Evolutionary conservation across 805 yeast genomes (phyloP).

Genomic region (Ogataea methanolica): DNA sequence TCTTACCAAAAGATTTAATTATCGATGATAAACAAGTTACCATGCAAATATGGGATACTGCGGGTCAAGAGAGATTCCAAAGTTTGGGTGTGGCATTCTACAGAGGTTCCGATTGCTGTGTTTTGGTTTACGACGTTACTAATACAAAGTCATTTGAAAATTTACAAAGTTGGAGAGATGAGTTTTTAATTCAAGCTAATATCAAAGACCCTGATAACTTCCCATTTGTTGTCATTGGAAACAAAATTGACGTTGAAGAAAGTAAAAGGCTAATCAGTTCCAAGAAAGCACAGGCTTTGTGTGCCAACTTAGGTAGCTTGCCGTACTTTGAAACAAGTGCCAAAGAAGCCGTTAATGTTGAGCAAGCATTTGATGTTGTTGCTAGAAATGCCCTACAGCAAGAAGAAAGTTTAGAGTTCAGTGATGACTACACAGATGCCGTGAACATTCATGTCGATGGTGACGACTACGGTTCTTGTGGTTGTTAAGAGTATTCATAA

Average conservation of each 20-base stretch:
- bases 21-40: conserved; percentile 81
- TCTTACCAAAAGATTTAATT: conserved; percentile 82
- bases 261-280: conserved; percentile 67
- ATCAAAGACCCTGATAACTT: conserved; percentile 91
- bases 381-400: conserved; percentile 95
- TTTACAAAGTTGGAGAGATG: conserved; percentile 90
- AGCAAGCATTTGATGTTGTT: conserved; percentile 91
- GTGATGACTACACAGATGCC: conserved; percentile 94
- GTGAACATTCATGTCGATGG: conserved; percentile 90
- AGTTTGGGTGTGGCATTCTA: conserved; percentile 95
- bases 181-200: conserved; percentile 88
- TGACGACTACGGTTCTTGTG: conserved; percentile 65
- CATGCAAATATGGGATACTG: conserved; percentile 96
- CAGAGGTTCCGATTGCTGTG: conserved; percentile 98
- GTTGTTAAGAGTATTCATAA: conserved; percentile 41
- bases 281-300: conserved; percentile 44
- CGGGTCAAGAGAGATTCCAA: conserved; percentile 98
- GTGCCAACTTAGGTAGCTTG: conserved; percentile 52
- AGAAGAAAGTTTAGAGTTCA: conserved; percentile 85
- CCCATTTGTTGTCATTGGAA: conserved; percentile 93
- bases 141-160: conserved; percentile 90
- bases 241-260: conserved; percentile 93
- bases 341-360: conserved; percentile 92
- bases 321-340: conserved; percentile 98
- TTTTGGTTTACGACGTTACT: conserved; percentile 91